Percentiles rank a stretch among this genome's conserved stretches.
Conservation (phyloP, 169 alveolate species). For the Eimeria sp. region DNA sequence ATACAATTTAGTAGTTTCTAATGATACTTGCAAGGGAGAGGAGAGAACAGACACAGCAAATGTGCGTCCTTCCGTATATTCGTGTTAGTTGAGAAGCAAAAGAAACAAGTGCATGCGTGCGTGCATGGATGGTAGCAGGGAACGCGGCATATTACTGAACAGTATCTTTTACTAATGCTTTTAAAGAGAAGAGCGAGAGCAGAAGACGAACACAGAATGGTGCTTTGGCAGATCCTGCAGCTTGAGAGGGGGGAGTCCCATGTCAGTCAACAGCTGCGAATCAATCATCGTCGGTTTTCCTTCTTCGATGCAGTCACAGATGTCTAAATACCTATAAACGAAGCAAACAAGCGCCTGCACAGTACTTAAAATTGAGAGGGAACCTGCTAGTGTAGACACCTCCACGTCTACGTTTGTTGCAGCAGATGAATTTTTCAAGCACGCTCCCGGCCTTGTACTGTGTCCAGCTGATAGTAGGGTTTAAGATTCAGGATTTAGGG, state of each 20-base stretch:
- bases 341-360: neutral
- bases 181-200: neutral
- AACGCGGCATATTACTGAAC: neutral
- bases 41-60: no score
- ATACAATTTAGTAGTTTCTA: no score
- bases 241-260: neutral
- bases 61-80: no score
- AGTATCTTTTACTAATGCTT: neutral
- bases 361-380: no score
- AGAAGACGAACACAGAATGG: conserved; percentile 6
- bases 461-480: neutral
- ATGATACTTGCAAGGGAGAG: no score
- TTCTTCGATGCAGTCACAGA: conserved; percentile 12
- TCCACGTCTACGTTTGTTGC: neutral
- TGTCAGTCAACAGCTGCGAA: neutral
- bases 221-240: neutral
- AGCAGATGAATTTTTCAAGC: no score
- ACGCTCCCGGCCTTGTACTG: neutral
- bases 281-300: neutral
- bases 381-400: no score
- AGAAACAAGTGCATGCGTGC: no score
- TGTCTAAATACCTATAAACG: conserved; percentile 7
- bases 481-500: neutral
- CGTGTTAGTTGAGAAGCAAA: no score
- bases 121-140: neutral